Conservation (phyloP, 371 early-diverging fungal species). For the Phascolomyces articulosus region DNA sequence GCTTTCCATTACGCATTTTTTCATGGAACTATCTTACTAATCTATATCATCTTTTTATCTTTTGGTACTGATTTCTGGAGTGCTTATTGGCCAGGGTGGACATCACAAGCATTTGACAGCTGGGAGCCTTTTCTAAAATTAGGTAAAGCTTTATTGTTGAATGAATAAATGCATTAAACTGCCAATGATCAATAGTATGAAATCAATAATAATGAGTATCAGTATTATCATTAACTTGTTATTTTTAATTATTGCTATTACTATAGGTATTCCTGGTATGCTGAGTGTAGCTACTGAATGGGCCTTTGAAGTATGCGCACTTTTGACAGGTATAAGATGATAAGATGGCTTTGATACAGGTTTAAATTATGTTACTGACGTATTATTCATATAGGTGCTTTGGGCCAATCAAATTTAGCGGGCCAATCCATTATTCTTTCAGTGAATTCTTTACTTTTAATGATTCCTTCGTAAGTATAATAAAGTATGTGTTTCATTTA, state of each 20-base stretch:
- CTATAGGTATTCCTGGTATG: conserved; percentile 49
- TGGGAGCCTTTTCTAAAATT: conserved; percentile 45
- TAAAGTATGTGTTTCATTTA: too few relatives aligned
- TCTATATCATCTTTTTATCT: conserved; percentile 10
- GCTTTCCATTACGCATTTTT: conserved; percentile 24
- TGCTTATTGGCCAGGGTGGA: conserved; percentile 41
- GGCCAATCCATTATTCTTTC: conserved; percentile 44
- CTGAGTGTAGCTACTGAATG: conserved; percentile 49
- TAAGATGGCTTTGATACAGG: too few relatives aligned
- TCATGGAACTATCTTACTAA: conserved; percentile 9
- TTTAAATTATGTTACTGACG: too few relatives aligned
- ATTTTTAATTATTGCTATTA: neutral
- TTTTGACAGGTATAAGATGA: conserved; percentile 40
- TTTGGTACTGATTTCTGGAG: conserved; percentile 23
- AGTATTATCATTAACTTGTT: too few relatives aligned
- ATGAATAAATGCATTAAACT: too few relatives aligned
- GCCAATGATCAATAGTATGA: too few relatives aligned
- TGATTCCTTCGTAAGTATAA: conserved; percentile 44
- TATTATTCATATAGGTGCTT: conserved; percentile 20
- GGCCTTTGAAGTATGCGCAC: conserved; percentile 55
- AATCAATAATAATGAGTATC: too few relatives aligned
- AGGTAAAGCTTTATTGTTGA: conserved; percentile 32
- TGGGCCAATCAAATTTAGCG: conserved; percentile 45
- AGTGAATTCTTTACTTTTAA: conserved; percentile 33
- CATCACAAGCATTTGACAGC: conserved; percentile 23